Conservation (phyloP, 495 filamentous ascomycete genomes). For the Neurospora cerealis region DNA sequence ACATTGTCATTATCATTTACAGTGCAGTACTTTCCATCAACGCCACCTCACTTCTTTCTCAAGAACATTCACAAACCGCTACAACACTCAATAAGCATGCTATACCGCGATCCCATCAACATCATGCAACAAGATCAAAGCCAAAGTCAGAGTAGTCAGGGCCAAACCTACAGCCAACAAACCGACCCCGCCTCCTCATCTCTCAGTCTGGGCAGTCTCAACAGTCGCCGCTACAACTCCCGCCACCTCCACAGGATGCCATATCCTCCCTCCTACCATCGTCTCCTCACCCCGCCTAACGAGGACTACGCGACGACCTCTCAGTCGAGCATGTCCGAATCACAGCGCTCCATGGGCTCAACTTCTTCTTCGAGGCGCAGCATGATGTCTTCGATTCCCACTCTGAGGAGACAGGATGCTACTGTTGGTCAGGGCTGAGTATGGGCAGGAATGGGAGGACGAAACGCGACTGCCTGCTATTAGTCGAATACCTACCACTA, state of each 20-base stretch:
- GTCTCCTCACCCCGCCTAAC: not conserved
- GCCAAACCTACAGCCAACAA: not conserved
- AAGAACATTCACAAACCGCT: too few relatives aligned
- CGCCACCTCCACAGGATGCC: not conserved
- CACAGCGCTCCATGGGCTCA: not conserved
- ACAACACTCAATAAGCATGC: not conserved
- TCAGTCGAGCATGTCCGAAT: not conserved
- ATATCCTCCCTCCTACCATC: not conserved
- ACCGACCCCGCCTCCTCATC: not conserved
- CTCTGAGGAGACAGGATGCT: not conserved
- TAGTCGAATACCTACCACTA: not conserved
- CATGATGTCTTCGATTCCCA: not conserved
- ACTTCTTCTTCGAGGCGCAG: not conserved
- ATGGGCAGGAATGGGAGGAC: not conserved
- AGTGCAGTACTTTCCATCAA: too few relatives aligned
- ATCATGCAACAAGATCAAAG: not conserved
- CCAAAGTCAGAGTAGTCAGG: not conserved
- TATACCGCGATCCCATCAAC: not conserved
- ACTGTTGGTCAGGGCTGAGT: not conserved
- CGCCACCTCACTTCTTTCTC: too few relatives aligned
- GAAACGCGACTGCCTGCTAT: not conserved
- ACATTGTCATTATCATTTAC: not conserved
- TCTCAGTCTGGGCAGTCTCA: not conserved
- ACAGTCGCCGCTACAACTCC: not conserved
- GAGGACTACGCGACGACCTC: not conserved